Evolutionary conservation across 768 basidiomycete species (phyloP).

Genomic region (Neoboletus brunneissimus): DNA sequence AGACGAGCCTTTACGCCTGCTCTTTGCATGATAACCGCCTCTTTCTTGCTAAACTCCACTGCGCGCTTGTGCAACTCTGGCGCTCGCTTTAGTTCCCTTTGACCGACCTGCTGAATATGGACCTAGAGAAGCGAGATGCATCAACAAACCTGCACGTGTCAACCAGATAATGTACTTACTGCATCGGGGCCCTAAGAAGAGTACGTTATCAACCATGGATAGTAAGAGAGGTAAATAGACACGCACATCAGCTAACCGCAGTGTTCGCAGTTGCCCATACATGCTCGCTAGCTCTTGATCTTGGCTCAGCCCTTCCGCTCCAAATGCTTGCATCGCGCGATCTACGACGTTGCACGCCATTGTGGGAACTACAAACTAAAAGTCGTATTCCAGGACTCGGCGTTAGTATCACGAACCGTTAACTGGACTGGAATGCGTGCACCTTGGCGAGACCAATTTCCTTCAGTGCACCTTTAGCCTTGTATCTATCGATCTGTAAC

Average conservation of each 20-base stretch:
- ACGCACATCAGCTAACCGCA: constrained; percentile 83
- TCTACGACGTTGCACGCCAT: constrained; percentile 90
- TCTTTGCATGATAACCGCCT: constrained; percentile 57
- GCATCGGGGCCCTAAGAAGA: constrained; percentile 70
- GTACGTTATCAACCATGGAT: constrained; percentile 4
- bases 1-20: constrained; percentile 60
- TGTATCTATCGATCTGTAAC: constrained; percentile 77
- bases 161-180: constrained; percentile 37
- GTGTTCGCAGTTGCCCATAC: constrained; percentile 80
- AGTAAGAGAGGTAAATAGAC: neutral
- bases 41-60: constrained; percentile 55
- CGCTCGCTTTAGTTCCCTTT: constrained; percentile 80
- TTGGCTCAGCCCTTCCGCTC: constrained; percentile 94
- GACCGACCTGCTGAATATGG: constrained; percentile 94
- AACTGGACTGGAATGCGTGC: constrained; percentile 5
- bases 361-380: constrained; percentile 88
- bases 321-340: constrained; percentile 93
- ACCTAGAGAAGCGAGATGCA: constrained; percentile 47
- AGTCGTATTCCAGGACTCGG: neutral
- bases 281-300: constrained; percentile 77
- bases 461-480: constrained; percentile 93
- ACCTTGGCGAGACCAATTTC: constrained; percentile 99
- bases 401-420: neutral
- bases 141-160: neutral
- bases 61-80: constrained; percentile 54